Conservation (phyloP, 2,329 filamentous ascomycete genomes). For the Cercospora sojina region DNA sequence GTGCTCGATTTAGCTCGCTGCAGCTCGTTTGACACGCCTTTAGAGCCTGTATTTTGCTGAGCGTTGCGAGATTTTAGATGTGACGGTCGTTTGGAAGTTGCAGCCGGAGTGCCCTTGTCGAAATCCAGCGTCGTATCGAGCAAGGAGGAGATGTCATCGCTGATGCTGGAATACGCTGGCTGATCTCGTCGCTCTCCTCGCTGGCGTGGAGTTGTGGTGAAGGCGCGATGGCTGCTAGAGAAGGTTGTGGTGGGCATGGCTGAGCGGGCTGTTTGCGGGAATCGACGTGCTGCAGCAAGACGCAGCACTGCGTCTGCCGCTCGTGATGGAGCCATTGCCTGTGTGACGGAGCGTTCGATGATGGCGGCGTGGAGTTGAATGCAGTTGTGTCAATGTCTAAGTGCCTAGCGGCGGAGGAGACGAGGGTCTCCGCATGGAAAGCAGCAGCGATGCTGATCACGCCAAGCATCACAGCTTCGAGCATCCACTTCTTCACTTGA, state of each 20-base stretch:
- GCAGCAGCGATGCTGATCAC: not conserved
- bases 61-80: slow-evolving; percentile 31
- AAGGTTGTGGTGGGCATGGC: slow-evolving; percentile 18
- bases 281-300: slow-evolving; percentile 26
- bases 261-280: slow-evolving; percentile 11
- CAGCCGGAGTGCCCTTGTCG: slow-evolving; percentile 31
- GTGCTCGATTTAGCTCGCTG: slow-evolving; percentile 4
- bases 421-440: not conserved
- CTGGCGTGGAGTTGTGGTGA: slow-evolving; percentile 25
- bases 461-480: slow-evolving; percentile 9
- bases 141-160: slow-evolving; percentile 29
- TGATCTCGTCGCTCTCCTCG: slow-evolving; percentile 14
- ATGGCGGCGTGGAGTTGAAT: not conserved
- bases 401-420: not conserved
- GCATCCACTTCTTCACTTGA: not conserved
- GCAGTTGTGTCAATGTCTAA: not conserved
- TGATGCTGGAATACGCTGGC: slow-evolving; percentile 5
- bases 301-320: slow-evolving; percentile 25
- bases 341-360: not conserved
- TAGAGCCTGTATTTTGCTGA: slow-evolving; percentile 26
- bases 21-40: slow-evolving; percentile 10
- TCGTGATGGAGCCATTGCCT: slow-evolving; percentile 4
- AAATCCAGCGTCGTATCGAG: slow-evolving; percentile 36
- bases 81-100: slow-evolving; percentile 30
- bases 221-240: slow-evolving; percentile 22